Evolutionary conservation across 495 filamentous ascomycete genomes (phyloP).

Genomic region (Tuber calosporum): DNA sequence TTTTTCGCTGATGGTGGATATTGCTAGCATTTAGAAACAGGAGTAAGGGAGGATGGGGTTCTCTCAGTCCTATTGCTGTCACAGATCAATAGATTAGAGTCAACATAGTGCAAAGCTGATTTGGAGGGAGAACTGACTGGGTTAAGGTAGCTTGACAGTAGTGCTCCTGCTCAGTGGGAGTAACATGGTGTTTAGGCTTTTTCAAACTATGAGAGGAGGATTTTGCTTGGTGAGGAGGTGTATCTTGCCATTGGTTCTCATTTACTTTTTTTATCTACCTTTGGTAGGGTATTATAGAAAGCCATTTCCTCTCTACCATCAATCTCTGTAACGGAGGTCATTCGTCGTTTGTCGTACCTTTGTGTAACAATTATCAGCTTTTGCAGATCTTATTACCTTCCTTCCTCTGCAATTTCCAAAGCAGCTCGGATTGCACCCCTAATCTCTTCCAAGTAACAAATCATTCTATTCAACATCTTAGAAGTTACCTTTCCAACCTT

Average conservation of each 20-base stretch:
- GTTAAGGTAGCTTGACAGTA: background rate
- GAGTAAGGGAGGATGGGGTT: background rate
- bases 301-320: background rate
- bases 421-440: background rate
- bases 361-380: background rate
- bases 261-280: background rate
- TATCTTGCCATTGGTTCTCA: background rate
- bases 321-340: background rate
- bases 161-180: background rate
- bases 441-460: background rate
- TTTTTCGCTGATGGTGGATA: too few species aligned
- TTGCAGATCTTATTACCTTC: background rate
- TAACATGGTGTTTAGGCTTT: background rate
- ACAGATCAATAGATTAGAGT: background rate
- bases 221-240: too few species aligned
- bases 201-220: background rate
- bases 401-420: background rate
- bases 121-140: background rate
- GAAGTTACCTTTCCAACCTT: background rate
- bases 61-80: background rate
- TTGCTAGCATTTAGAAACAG: too few species aligned
- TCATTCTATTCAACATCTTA: background rate
- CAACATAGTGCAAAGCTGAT: background rate
- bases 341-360: background rate
- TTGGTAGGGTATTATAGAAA: background rate